Evolutionary conservation across 2,329 filamentous ascomycete genomes (phyloP).

Genomic region (Ophiostoma triangulosporum): DNA sequence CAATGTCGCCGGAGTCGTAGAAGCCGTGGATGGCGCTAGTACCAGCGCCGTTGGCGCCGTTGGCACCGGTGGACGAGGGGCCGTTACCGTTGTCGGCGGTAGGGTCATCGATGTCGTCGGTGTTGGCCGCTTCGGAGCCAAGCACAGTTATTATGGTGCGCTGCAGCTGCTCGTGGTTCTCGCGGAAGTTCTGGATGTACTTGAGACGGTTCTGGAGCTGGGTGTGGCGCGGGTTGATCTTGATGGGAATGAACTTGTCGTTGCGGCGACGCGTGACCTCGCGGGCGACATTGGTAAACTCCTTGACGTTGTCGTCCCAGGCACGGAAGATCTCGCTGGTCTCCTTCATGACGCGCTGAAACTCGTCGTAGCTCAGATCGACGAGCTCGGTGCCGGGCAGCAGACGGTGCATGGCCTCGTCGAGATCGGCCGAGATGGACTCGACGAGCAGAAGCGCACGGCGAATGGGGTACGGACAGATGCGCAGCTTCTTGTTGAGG

Average conservation of each 20-base stretch:
- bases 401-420: slow-evolving; percentile 71
- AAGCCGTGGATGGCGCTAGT: slow-evolving; percentile 37
- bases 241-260: slow-evolving; percentile 98
- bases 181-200: slow-evolving; percentile 88
- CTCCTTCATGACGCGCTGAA: slow-evolving; percentile 69
- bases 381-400: slow-evolving; percentile 80
- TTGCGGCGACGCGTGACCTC: slow-evolving; percentile 87
- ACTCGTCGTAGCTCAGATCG: slow-evolving; percentile 84
- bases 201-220: slow-evolving; percentile 82
- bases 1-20: slow-evolving; percentile 92
- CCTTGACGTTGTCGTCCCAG: slow-evolving; percentile 94
- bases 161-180: slow-evolving; percentile 95
- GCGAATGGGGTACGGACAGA: slow-evolving; percentile 88
- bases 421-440: slow-evolving; percentile 86
- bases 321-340: slow-evolving; percentile 76
- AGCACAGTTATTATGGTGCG: slow-evolving; percentile 95
- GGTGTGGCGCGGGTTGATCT: slow-evolving; percentile 75
- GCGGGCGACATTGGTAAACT: slow-evolving; percentile 94
- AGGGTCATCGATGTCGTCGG: neutral
- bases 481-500: slow-evolving; percentile 93
- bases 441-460: slow-evolving; percentile 89
- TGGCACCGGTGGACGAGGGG: neutral
- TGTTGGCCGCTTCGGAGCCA: slow-evolving; percentile 47
- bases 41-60: slow-evolving; percentile 35
- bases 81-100: slow-evolving; percentile 2